A percentile compares a stretch with the other conserved stretches of the same genome.
Conservation (phyloP, 2,329 filamentous ascomycete species). For the Talaromyces sp. region DNA sequence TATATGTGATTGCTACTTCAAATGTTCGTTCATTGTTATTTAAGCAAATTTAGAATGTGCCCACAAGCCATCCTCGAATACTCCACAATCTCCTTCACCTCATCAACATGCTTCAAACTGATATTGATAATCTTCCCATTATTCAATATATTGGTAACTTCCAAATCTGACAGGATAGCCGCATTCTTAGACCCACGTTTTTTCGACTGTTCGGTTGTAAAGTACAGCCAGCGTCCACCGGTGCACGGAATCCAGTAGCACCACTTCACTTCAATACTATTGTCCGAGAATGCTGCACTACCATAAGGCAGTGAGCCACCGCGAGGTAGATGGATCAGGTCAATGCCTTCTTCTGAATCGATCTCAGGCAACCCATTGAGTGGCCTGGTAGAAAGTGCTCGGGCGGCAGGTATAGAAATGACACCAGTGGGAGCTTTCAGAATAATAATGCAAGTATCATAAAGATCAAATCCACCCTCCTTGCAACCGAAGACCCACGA, state of each 20-base stretch:
- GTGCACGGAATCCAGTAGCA: background rate
- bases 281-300: background rate
- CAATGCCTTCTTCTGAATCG: background rate
- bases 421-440: background rate
- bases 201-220: background rate
- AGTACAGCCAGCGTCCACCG: background rate
- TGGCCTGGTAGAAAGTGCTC: background rate
- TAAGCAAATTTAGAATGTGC: background rate
- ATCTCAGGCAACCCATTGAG: background rate
- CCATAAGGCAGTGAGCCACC: background rate
- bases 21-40: background rate
- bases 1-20: no score
- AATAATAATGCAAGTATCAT: background rate
- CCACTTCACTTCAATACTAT: background rate
- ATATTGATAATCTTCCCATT: background rate
- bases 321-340: background rate
- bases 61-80: background rate
- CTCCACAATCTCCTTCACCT: background rate
- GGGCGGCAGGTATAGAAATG: background rate
- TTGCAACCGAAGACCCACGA: background rate
- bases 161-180: background rate
- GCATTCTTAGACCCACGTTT: background rate
- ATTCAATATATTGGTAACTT: background rate
- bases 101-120: constrained; percentile 1
- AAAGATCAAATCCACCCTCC: background rate